Evolutionary conservation across 768 basidiomycete genomes (phyloP).

Genomic region (Asterophora lycoperdoides): DNA sequence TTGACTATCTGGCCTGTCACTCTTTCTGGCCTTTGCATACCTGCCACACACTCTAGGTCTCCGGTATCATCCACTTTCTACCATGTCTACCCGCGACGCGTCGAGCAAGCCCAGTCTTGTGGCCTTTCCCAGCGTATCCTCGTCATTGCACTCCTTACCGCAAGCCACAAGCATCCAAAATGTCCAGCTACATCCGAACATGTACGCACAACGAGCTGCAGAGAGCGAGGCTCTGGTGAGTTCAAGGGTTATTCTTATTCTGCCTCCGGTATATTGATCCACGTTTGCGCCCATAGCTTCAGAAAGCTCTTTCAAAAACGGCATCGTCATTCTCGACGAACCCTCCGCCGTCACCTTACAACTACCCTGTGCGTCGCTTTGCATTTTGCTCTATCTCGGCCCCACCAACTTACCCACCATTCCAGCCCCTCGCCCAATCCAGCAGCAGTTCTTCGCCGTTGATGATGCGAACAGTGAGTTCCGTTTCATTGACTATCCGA

Average conservation of each 20-base stretch:
- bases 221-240: constrained; percentile 75
- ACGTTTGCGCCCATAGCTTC: constrained; percentile 37
- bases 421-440: constrained; percentile 32
- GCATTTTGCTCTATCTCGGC: constrained; percentile 1
- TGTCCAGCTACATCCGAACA: constrained; percentile 62
- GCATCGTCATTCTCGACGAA: constrained; percentile 34
- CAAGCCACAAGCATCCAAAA: constrained; percentile 67
- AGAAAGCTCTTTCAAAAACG: constrained; percentile 60
- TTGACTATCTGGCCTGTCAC: constrained; percentile 9
- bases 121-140: constrained; percentile 70
- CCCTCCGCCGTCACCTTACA: constrained; percentile 25
- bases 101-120: constrained; percentile 48
- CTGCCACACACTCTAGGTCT: constrained; percentile 16
- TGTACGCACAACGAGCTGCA: constrained; percentile 64
- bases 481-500: constrained; percentile 12
- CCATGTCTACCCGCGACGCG: constrained; percentile 33
- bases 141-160: constrained; percentile 62
- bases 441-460: constrained; percentile 42
- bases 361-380: constrained; percentile 39
- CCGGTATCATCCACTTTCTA: constrained; percentile 14
- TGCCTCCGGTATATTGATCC: neutral
- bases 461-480: constrained; percentile 56
- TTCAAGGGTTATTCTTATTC: neutral
- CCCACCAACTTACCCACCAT: constrained; percentile 11
- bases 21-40: constrained; percentile 14